These are phyloP conservation scores for Chrysosporium keratinophilum DNA, from an alignment of 2,329 filamentous ascomycete genomes.

Conservation along the genomic window DNA sequence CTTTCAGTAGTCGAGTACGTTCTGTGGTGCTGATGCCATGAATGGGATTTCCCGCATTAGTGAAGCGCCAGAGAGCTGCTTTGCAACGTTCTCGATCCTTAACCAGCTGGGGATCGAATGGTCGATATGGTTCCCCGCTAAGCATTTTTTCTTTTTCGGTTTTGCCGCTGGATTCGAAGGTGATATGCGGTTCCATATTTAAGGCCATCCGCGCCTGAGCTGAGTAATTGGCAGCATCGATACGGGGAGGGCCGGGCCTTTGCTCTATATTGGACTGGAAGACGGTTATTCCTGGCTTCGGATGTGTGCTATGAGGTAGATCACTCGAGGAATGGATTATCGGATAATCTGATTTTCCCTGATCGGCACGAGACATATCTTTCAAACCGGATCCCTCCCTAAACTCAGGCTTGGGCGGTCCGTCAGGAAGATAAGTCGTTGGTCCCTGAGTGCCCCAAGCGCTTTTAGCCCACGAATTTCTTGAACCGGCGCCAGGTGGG, in stretches of 20 bases:
- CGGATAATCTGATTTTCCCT: conserved; percentile 32
- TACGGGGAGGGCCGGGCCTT: conserved; percentile 24
- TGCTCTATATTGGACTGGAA: conserved; percentile 32
- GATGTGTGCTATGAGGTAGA: conserved; percentile 28
- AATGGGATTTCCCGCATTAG: conserved; percentile 67
- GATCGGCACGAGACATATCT: conserved; percentile 31
- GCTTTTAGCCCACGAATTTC: conserved; percentile 34
- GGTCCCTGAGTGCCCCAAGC: conserved; percentile 31
- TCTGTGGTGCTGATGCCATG: conserved; percentile 53
- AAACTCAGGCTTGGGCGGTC: conserved; percentile 30
- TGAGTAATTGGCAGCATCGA: conserved; percentile 34
- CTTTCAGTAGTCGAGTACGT: conserved; percentile 31
- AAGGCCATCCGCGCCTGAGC: conserved; percentile 36
- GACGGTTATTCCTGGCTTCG: conserved; percentile 29
- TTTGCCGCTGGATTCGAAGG: conserved; percentile 35
- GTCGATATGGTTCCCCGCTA: conserved; percentile 64
- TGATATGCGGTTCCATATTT: conserved; percentile 34
- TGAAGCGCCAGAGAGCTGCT: conserved; percentile 72
- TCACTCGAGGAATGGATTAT: conserved; percentile 25
- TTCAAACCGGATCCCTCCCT: conserved; percentile 33
- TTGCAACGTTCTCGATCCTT: conserved; percentile 78
- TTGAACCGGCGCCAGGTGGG: conserved; percentile 28
- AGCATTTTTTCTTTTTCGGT: conserved; percentile 90
- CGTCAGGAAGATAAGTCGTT: conserved; percentile 29
- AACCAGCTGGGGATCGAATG: conserved; percentile 65